Evolutionary conservation across 345 rosid genomes (phyloP), one percentile per base, ranked within the genome.

Genomic region (Gossypium longicalyx): DNA sequence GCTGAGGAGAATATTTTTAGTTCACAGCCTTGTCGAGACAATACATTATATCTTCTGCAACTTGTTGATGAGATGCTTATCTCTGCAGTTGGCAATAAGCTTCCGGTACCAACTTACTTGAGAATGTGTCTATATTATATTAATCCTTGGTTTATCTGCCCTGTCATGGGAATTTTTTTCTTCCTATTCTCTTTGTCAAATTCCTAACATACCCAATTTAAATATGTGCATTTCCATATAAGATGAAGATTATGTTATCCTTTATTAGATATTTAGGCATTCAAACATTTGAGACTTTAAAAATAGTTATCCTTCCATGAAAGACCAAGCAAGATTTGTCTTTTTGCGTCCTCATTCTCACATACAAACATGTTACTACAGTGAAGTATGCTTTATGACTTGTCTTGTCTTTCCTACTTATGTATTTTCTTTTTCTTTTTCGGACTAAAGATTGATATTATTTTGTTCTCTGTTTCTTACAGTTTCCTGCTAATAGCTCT

Each of bases 21-120:
- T 83, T 72, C 66, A 45, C 98, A 91, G 81, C 98, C 98, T 51
- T 94, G 97, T 81, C 93, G 97, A 19, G 97, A 94, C 85, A 94
- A 94, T 83, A 88, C 87, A 51, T 76, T 94, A 68, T 94, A 80
- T 81, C 90, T 94, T 82, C 85, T 94, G 66, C 83, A 85, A 73
- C 86, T 94, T 71, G 78, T 89, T 23, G 97, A 94, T 82, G 98
- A 92, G 89, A 88, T 89, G 95, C 93, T 94, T 73, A 78, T 91
- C 75, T 86, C 91, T 70, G 95, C 92, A 76, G 81, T 89, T 74
- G 97, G 90, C 77, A 86, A 81, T 75, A 86, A 88, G 70, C 85
- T 88, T 73, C 89, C 84, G 93, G 98, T 94, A 92, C 68, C 70
- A 20, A 57, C 65, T 49, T 48, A 59, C 47, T 25, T 60, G 44